Base-by-base conservation (phyloP, 495 filamentous ascomycete species). In the Oleoguttula mirabilis region DNA sequence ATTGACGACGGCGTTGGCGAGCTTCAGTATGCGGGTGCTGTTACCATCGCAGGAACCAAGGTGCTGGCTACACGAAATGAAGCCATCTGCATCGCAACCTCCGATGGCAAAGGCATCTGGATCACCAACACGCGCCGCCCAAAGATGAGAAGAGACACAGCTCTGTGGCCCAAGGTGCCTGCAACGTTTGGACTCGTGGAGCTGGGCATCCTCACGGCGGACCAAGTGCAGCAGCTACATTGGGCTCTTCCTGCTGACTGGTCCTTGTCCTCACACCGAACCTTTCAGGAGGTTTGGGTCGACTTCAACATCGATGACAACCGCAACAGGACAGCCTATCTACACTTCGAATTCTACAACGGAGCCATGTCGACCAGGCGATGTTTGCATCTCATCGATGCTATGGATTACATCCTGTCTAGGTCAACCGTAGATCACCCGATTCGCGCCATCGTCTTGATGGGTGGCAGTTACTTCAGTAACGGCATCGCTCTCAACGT, bases 401-500 rank as follows among this genome's bases (percentile, higher is more conserved):
- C 45, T 19, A 42, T 48, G 38, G 31, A 43, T 21, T 36, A 42
- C 32, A 48, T 48, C 4, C 7, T 48, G 3, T 10, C 27, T 4
- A n/a, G 33, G 19, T 17, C 47, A 7, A 43, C 31, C 12, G 7
- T 12, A 3, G 30, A 36, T 1, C 10, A 4, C 3, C 45, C 45
- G n/a, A 35, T 48, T 27, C 45, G 34, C 24, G 38, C 39, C 5
- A 14, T 48, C 8, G 39, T 39, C 10, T 19, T 42, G 17, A 48
- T 48, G 45, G 38, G 38, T 16, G 45, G 45, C 15, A 4, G 38
- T 4, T 48, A 48, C 39, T 48, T 48, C 45, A 48, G 45, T 39
- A 48, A 48, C 22, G 45, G 45, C 39, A 48, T 48, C 19, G 45
- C 45, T 11, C 45, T 48, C 19, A 48, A 48, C 23, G 39, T n/a